Evolutionary conservation across 441 rosid genomes (phyloP), one percentile per base, ranked within the genome.

Genomic region (Jatropha podagrica): DNA sequence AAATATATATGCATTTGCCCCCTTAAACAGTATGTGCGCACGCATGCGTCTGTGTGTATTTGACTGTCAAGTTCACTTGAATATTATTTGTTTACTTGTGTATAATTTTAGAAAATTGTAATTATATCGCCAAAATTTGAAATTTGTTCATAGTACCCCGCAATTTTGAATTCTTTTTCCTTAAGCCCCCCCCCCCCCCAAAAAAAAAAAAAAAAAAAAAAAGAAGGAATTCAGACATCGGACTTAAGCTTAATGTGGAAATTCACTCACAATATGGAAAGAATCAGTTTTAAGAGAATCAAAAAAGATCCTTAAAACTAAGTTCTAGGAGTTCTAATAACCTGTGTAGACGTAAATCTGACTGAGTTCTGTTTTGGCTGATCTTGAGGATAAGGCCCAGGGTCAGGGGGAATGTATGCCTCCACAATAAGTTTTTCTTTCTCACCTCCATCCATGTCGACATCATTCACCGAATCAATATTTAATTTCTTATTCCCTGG

Each of bases 311-410:
- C 72, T 58, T 12, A 49, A 4, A 52, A 65, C 75, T 72, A 54
- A 51, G 63, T 54, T 37, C 72, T 76, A 70, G 37, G 68, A 74
- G 77, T 68, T 59, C 56, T 75, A 26, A 49, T 15, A 75, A 96
- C 99, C 98, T 96, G 99, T 46, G 98, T 94, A 44, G 96, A 88
- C 32, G 99, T 96, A 80, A 96, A 96, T 87, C 88, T 89, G 76
- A 94, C 99, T n/a, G 95, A 87, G 63, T 96, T 96, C 83, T 88
- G 97, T 84, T 92, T 94, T 51, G 99, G 99, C 85, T 94, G 97
- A 86, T 96, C 99, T 85, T 92, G 99, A 72, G 97, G 99, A 83
- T 96, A 96, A 77, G 98, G 98, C 81, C 99, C 98, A 46, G 97
- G 99, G 73, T 94, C 97, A 61, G 97, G 91, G 74, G 98, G 95